These are phyloP conservation scores for Aspergillus cavernicola DNA, from an alignment of 495 filamentous ascomycete genomes.

Conservation along the genomic window DNA sequence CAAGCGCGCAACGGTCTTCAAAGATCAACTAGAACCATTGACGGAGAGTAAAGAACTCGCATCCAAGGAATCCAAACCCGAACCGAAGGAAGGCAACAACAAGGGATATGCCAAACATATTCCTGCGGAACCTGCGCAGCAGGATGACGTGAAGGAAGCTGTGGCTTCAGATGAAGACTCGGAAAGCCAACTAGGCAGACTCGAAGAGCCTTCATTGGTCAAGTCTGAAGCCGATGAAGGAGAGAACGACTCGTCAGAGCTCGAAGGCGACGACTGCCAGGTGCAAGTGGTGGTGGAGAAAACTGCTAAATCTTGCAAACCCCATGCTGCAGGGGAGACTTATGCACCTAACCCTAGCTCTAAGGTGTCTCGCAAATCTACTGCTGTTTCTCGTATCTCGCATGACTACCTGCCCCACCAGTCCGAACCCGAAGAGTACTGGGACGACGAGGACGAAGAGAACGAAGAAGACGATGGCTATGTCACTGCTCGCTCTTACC, in stretches of 20 bases:
- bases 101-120: slow-evolving; percentile 6
- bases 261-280: slow-evolving; percentile 28
- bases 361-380: slow-evolving; percentile 9
- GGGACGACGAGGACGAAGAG: slow-evolving; percentile 74
- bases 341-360: slow-evolving; percentile 8
- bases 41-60: slow-evolving; percentile 28
- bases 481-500: slow-evolving; percentile 68
- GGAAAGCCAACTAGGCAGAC: slow-evolving; percentile 17
- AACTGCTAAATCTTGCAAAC: slow-evolving; percentile 14
- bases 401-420: slow-evolving; percentile 23
- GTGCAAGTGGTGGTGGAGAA: slow-evolving; percentile 17
- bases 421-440: slow-evolving; percentile 67
- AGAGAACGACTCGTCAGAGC: slow-evolving; percentile 14
- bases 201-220: slow-evolving; percentile 13
- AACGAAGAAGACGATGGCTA: slow-evolving; percentile 82
- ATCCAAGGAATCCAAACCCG: slow-evolving; percentile 36
- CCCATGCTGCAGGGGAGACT: slow-evolving; percentile 10
- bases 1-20: slow-evolving; percentile 68
- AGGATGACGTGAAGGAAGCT: slow-evolving; percentile 9
- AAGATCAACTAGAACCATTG: slow-evolving; percentile 44
- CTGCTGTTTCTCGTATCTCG: slow-evolving; percentile 12
- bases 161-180: background rate
- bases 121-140: slow-evolving; percentile 12
- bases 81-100: slow-evolving; percentile 16
- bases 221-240: slow-evolving; percentile 14